These are phyloP conservation scores for Auxenochlorella pyrenoidosa DNA, from an alignment of 139 green algal species.

Conservation along the genomic window DNA sequence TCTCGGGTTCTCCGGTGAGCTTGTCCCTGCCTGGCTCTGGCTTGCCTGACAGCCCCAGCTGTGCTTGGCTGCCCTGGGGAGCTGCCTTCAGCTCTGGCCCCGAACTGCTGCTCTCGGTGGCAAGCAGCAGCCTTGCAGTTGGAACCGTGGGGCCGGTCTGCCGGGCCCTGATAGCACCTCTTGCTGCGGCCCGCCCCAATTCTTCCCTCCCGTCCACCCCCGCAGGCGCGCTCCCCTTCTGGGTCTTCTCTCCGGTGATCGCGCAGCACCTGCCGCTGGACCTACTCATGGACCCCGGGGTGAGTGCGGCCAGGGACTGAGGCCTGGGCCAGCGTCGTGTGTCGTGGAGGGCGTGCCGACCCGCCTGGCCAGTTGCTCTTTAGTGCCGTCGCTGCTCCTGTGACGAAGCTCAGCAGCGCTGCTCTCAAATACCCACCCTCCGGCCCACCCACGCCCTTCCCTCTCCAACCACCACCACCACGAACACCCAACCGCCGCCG, in stretches of 20 bases:
- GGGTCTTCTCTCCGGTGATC: conserved; percentile 69
- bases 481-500: too few species aligned
- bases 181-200: too few species aligned
- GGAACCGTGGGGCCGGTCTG: too few species aligned
- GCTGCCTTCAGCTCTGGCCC: neutral
- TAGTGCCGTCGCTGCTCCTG: too few species aligned
- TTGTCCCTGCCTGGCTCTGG: neutral
- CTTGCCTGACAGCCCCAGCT: neutral
- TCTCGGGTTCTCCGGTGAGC: conserved; percentile 49
- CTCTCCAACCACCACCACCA: too few species aligned
- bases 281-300: conserved; percentile 39
- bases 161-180: too few species aligned
- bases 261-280: conserved; percentile 53
- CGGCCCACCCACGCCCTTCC: too few species aligned
- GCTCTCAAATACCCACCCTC: too few species aligned
- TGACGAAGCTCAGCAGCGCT: neutral
- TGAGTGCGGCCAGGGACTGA: neutral
- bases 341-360: too few species aligned
- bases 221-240: conserved; percentile 80
- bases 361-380: too few species aligned
- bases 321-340: too few species aligned
- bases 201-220: neutral
- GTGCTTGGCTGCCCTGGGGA: neutral
- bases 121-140: too few species aligned
- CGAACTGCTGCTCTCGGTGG: neutral